Conservation (phyloP, 164 flowering plant species). For the Aristolochia fimbriata region DNA sequence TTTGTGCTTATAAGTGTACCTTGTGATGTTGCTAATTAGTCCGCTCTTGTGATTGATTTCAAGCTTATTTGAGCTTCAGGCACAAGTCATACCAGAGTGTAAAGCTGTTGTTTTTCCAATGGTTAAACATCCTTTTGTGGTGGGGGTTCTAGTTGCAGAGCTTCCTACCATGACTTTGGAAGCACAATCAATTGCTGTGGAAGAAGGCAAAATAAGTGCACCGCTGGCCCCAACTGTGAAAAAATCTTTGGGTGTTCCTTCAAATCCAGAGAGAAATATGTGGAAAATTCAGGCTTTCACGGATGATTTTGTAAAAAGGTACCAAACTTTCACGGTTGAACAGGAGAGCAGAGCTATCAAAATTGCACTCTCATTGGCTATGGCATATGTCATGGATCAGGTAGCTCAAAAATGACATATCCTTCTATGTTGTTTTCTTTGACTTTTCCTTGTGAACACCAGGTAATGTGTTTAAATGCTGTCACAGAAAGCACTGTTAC, state of each 20-base stretch:
- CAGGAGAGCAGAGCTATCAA: conserved; percentile 59
- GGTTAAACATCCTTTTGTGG: conserved; percentile 90
- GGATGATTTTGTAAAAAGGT: conserved; percentile 22
- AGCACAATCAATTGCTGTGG: not conserved
- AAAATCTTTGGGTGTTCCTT: conserved; percentile 31
- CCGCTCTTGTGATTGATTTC: conserved; percentile 1
- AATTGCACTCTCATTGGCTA: conserved; percentile 70
- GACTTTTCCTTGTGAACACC: not conserved
- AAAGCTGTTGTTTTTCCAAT: conserved; percentile 77
- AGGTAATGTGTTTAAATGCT: conserved; percentile 7
- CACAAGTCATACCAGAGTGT: conserved; percentile 49
- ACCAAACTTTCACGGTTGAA: conserved; percentile 39
- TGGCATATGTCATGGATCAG: conserved; percentile 99
- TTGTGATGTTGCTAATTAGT: no score
- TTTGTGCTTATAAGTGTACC: no score
- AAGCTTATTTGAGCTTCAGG: conserved; percentile 32
- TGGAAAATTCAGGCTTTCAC: conserved; percentile 30
- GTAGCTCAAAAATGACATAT: conserved; percentile 18
- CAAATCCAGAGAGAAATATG: conserved; percentile 15
- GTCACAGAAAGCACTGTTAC: conserved; percentile 72
- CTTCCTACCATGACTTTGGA: conserved; percentile 37
- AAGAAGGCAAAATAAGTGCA: conserved; percentile 20
- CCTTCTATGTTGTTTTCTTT: not conserved
- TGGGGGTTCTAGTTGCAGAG: conserved; percentile 95
- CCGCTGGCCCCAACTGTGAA: conserved; percentile 20